Conservation (phyloP, 768 basidiomycete species). For the Gloeopeniophorella convolvens region DNA sequence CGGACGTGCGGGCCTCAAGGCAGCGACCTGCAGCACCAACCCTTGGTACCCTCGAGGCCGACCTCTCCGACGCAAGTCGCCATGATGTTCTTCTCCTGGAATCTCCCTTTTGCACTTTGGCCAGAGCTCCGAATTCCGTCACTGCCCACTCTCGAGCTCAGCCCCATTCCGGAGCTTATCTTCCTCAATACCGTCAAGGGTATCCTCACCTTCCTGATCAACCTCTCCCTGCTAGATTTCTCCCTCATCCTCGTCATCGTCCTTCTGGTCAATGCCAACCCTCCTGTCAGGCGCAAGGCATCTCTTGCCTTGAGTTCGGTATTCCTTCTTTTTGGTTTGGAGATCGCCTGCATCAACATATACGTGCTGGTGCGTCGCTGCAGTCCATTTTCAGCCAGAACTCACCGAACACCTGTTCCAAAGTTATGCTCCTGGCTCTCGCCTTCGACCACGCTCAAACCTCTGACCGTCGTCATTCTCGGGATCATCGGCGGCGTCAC, state of each 20-base stretch:
- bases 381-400: too few species aligned
- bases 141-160: constrained; percentile 6
- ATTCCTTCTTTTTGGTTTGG: constrained; percentile 6
- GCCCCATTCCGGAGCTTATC: constrained; percentile 12
- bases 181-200: constrained; percentile 18
- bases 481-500: constrained; percentile 9
- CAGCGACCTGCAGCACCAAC: too few species aligned
- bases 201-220: constrained; percentile 11
- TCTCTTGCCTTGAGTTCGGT: not conserved
- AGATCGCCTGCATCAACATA: constrained; percentile 11
- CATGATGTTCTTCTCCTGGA: constrained; percentile 7
- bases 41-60: too few species aligned
- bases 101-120: not conserved
- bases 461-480: constrained; percentile 13
- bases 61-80: not conserved
- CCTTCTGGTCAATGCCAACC: constrained; percentile 5
- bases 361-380: constrained; percentile 11
- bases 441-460: constrained; percentile 10
- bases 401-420: not conserved
- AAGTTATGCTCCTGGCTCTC: constrained; percentile 13
- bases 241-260: constrained; percentile 12
- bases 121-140: constrained; percentile 1
- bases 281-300: constrained; percentile 2
- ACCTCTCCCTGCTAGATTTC: constrained; percentile 14
- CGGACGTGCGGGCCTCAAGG: too few species aligned